These are phyloP conservation scores for Magnusiomyces paraingens DNA, from an alignment of 1,139 yeast genomes.

Conservation along the genomic window DNA sequence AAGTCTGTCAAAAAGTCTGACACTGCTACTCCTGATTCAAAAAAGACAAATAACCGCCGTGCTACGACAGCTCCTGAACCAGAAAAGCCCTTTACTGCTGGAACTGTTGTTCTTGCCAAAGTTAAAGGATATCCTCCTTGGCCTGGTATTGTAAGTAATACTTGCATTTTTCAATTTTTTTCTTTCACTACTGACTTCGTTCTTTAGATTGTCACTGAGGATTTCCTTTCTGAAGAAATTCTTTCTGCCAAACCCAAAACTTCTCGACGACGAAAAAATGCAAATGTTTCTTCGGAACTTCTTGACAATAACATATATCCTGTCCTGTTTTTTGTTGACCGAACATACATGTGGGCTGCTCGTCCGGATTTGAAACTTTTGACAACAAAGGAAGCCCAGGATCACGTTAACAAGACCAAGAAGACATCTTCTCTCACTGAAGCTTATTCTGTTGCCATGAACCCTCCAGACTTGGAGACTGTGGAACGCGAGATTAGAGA, in stretches of 20 bases:
- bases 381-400: constrained; percentile 7
- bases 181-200: constrained; percentile 1
- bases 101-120: constrained; percentile 34
- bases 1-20: background rate
- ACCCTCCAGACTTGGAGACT: constrained; percentile 30
- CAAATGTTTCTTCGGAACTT: constrained; percentile 5
- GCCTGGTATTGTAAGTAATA: constrained; percentile 33
- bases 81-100: constrained; percentile 20
- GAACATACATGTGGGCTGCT: constrained; percentile 30
- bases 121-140: constrained; percentile 36
- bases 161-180: background rate
- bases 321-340: constrained; percentile 33
- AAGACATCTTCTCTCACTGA: constrained; percentile 31
- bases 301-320: constrained; percentile 24
- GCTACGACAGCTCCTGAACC: background rate
- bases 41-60: background rate
- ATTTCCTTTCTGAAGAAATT: constrained; percentile 21
- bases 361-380: constrained; percentile 13
- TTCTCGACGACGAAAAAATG: constrained; percentile 14
- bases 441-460: constrained; percentile 45
- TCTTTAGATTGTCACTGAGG: constrained; percentile 16
- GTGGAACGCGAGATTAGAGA: constrained; percentile 12
- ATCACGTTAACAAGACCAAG: constrained; percentile 1
- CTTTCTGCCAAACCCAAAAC: constrained; percentile 25
- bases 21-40: background rate